A percentile compares a stretch with the other conserved stretches of the same genome.
Conservation (phyloP, 768 basidiomycete genomes). For the Serendipita sp. region DNA sequence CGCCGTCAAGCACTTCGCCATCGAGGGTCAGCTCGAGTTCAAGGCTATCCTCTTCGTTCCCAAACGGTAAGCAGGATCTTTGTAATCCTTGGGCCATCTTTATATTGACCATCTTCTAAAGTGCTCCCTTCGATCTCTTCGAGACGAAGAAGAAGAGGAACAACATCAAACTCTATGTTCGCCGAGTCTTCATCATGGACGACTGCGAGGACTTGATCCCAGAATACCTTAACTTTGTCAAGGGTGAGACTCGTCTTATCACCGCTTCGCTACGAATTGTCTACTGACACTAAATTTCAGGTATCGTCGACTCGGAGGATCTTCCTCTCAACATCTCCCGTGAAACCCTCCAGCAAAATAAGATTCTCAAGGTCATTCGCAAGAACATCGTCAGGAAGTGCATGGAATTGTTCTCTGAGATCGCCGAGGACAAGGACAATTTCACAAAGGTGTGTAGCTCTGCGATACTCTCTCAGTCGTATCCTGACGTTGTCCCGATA, state of each 20-base stretch:
- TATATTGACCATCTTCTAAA: constrained; percentile 17
- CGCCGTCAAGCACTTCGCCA: constrained; percentile 99
- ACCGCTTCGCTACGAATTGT: not conserved
- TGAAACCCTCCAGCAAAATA: constrained; percentile 99
- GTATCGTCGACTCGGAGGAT: constrained; percentile 99
- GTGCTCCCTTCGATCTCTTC: constrained; percentile 98
- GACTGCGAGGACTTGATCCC: constrained; percentile 99
- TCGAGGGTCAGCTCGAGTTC: constrained; percentile 99
- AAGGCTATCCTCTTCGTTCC: constrained; percentile 97
- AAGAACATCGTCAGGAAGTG: constrained; percentile 99
- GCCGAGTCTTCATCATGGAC: constrained; percentile 99
- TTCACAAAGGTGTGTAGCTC: constrained; percentile 53
- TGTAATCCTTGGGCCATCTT: not conserved
- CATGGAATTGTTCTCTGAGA: constrained; percentile 86
- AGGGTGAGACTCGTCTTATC: constrained; percentile 33
- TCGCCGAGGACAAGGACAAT: constrained; percentile 99
- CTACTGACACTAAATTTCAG: constrained; percentile 6
- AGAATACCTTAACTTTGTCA: constrained; percentile 99
- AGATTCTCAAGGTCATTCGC: constrained; percentile 98
- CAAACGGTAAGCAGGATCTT: constrained; percentile 51
- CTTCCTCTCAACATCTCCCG: constrained; percentile 99
- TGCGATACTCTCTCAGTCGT: not conserved
- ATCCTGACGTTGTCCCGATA: constrained; percentile 4
- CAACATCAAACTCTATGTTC: constrained; percentile 99
- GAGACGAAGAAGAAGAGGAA: constrained; percentile 99